Base-by-base conservation (phyloP, 1,139 yeast genomes). In the Nakaseomyces sp. region DNA sequence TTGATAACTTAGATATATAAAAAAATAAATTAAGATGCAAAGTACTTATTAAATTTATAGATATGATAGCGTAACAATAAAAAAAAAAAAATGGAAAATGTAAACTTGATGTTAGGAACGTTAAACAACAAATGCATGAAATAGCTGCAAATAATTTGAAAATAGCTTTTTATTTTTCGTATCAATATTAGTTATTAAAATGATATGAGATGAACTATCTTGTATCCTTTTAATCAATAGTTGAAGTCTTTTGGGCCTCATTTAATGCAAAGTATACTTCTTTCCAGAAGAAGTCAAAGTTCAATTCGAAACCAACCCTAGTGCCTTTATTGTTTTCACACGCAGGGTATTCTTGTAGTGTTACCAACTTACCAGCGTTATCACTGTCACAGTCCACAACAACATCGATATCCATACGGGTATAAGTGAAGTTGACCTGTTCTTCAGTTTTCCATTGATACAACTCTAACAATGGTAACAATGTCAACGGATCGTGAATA, bases 401-500 rank as follows among this genome's bases (percentile, higher is more conserved):
- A 0, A 61, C 67, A 30, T 59, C 60, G 3, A 62, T 54, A 24
- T 73, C 68, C 12, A 65, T 49, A 19, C 70, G 57, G 44, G 61
- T 65, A 43, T 64, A 65, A 45, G 62, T 58, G 47, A 53, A 60
- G 6, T 53, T 53, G 10, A 63, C 53, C 2, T 57, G 58, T 28
- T 66, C 63, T 33, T 67, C 42, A 5, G 50, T 22, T 24, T 47
- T 53, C 46, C 52, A 50, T 3, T 50, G 53, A 45, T 59, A 65
- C 25, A 73, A 54, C 31, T 81, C 77, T 37, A 83, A 60, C 20
- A 83, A 57, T 0, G 76, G 76, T 43, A 74, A 78, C 3, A 84
- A 68, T 0, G 95, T 86, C 38, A 84, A 64, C 0, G 95, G 93
- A 57, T 86, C 95, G 61, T 87, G 95, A 1, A 85, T 71, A 1